Conservation (phyloP, 371 early-diverging fungal species). For the Chytridium lagenaria region DNA sequence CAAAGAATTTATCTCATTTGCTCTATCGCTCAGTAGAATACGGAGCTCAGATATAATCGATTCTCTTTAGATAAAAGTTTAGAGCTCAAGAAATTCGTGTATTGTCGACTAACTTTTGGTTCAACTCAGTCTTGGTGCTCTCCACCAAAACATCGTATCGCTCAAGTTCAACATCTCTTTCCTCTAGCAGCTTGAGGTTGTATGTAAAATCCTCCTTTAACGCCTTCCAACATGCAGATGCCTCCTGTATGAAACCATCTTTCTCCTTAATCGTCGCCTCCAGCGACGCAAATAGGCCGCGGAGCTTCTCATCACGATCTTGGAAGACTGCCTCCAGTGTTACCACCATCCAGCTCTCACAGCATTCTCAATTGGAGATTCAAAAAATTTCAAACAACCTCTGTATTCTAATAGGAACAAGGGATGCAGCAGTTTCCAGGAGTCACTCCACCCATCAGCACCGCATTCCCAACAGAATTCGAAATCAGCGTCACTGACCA, state of each 20-base stretch:
- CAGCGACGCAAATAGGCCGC: slow-evolving; percentile 32
- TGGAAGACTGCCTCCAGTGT: slow-evolving; percentile 12
- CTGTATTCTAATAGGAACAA: background rate
- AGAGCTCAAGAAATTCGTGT: background rate
- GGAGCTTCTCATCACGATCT: slow-evolving; percentile 31
- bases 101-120: slow-evolving; percentile 41
- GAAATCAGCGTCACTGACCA: slow-evolving; percentile 70
- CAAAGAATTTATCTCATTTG: slow-evolving; percentile 35
- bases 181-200: slow-evolving; percentile 45
- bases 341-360: background rate
- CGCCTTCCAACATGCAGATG: slow-evolving; percentile 10
- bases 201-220: slow-evolving; percentile 51
- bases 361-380: no score
- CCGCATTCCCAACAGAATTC: slow-evolving; percentile 44
- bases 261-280: slow-evolving; percentile 31
- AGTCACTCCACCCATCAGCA: slow-evolving; percentile 61
- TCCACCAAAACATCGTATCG: slow-evolving; percentile 34
- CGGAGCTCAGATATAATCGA: slow-evolving; percentile 43
- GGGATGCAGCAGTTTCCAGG: slow-evolving; percentile 32
- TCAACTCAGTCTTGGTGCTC: slow-evolving; percentile 28
- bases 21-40: slow-evolving; percentile 34
- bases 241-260: slow-evolving; percentile 22
- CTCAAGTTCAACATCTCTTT: slow-evolving; percentile 53
- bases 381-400: background rate
- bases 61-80: slow-evolving; percentile 38